phyloP scores from a whole-genome alignment of 2,329 filamentous ascomycete species.

The Davidsoniella virescens region DNA sequence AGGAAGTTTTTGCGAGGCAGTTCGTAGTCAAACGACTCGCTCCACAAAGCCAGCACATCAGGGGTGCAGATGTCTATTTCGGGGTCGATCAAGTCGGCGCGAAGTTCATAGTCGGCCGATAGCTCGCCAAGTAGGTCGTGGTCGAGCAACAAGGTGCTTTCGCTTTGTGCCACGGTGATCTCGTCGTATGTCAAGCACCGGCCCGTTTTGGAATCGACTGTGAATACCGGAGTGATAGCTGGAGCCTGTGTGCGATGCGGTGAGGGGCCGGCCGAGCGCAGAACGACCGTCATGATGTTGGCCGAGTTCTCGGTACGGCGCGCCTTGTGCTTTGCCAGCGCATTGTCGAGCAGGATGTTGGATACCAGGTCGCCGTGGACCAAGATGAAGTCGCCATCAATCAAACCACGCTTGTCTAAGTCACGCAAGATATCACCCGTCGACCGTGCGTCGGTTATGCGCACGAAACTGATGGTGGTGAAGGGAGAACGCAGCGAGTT shows the following conservation, averaged over 20 bases:
- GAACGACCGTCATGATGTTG: slow-evolving; percentile 92
- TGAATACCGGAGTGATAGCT: slow-evolving; percentile 64
- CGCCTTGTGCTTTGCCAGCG: slow-evolving; percentile 62
- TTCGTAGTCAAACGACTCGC: slow-evolving; percentile 95
- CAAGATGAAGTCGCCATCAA: slow-evolving; percentile 79
- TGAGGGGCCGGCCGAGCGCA: slow-evolving; percentile 57
- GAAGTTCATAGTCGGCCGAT: slow-evolving; percentile 58
- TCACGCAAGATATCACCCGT: slow-evolving; percentile 91
- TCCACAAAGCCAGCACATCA: slow-evolving; percentile 87
- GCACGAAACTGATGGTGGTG: slow-evolving; percentile 64
- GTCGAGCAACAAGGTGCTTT: slow-evolving; percentile 56
- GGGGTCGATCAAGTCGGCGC: slow-evolving; percentile 80
- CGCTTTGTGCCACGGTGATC: slow-evolving; percentile 51
- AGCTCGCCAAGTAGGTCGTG: slow-evolving; percentile 59
- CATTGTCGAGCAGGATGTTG: slow-evolving; percentile 69
- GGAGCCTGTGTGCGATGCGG: slow-evolving; percentile 63
- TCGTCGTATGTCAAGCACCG: slow-evolving; percentile 91
- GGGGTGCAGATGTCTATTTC: slow-evolving; percentile 96
- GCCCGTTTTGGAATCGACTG: slow-evolving; percentile 64
- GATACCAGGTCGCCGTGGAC: slow-evolving; percentile 88
- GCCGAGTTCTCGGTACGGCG: slow-evolving; percentile 74
- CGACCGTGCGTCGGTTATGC: slow-evolving; percentile 66
- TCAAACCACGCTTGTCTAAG: slow-evolving; percentile 68
- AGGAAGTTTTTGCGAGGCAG: slow-evolving; percentile 76
- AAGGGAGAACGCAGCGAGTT: slow-evolving; percentile 47